phyloP scores from a whole-genome alignment of 177 flowering plant species.

The Vitis hybrid region DNA sequence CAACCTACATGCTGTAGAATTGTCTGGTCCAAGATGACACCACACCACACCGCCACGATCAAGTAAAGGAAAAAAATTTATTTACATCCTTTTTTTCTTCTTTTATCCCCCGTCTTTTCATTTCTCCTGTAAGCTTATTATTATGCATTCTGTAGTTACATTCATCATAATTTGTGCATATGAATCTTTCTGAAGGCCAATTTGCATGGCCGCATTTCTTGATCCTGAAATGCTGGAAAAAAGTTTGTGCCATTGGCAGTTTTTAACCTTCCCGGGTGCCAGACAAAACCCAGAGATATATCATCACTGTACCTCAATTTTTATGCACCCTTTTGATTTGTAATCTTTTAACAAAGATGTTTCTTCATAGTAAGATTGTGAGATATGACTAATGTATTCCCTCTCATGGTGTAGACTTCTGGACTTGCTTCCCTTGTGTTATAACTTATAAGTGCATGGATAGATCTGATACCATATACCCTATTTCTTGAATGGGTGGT shows the following conservation, averaged over 20 bases:
- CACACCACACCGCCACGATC: no score
- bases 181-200: not conserved
- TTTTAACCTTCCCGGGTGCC: not conserved
- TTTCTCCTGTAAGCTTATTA: no score
- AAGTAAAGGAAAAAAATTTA: not conserved
- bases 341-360: not conserved
- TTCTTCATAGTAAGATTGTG: not conserved
- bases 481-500: no score
- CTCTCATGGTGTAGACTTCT: not conserved
- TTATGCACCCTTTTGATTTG: not conserved
- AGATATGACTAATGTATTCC: not conserved
- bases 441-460: not conserved
- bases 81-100: not conserved
- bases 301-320: no score
- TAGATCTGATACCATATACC: not conserved
- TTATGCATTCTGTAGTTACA: not conserved
- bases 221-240: no score
- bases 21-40: constrained; percentile 24
- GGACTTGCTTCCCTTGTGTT: no score
- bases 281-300: not conserved
- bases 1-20: constrained; percentile 12
- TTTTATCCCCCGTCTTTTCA: not conserved
- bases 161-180: not conserved
- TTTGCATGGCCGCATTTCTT: not conserved
- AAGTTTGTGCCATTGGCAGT: not conserved